Percentiles rank a stretch among this genome's conserved stretches.
Conservation (phyloP, 768 basidiomycete genomes). For the Austroboletus eburneus region DNA sequence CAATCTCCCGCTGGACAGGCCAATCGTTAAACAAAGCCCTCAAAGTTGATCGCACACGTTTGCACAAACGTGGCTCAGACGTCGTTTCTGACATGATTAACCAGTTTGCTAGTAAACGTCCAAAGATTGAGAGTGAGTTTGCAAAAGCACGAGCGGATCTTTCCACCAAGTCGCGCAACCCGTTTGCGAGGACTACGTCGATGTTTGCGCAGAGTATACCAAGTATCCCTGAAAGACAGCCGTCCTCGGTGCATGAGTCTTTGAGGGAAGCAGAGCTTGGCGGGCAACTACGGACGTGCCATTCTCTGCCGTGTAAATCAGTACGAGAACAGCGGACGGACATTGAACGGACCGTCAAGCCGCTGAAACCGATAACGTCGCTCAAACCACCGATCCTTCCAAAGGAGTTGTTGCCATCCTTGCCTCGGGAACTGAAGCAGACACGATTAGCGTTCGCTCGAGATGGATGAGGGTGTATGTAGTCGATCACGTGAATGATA, state of each 20-base stretch:
- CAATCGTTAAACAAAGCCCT: conserved; percentile 7
- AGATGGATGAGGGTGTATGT: too few species aligned
- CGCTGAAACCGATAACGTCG: conserved; percentile 28
- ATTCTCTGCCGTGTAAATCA: conserved; percentile 8
- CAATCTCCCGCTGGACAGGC: not conserved
- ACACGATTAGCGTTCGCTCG: conserved; percentile 16
- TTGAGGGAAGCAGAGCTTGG: not conserved
- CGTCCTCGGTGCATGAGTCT: not conserved
- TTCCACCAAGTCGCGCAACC: conserved; percentile 16
- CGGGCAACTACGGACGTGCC: conserved; percentile 1
- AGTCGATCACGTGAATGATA: conserved; percentile 16
- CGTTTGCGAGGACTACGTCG: conserved; percentile 17
- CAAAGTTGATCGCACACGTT: conserved; percentile 21
- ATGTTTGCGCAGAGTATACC: conserved; percentile 16
- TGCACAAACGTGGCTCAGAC: conserved; percentile 23
- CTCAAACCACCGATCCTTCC: conserved; percentile 27
- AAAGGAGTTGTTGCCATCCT: conserved; percentile 19
- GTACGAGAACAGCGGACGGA: not conserved
- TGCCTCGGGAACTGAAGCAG: conserved; percentile 16
- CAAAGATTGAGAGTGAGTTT: conserved; percentile 21
- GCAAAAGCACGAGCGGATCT: conserved; percentile 4
- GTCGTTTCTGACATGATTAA: conserved; percentile 17
- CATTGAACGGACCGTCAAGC: conserved; percentile 3
- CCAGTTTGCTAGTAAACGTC: conserved; percentile 19
- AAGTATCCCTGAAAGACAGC: not conserved